Percentiles rank a stretch among this genome's conserved stretches.
Conservation (phyloP, 2,329 filamentous ascomycete species). For the Calonectria multiphialidica region DNA sequence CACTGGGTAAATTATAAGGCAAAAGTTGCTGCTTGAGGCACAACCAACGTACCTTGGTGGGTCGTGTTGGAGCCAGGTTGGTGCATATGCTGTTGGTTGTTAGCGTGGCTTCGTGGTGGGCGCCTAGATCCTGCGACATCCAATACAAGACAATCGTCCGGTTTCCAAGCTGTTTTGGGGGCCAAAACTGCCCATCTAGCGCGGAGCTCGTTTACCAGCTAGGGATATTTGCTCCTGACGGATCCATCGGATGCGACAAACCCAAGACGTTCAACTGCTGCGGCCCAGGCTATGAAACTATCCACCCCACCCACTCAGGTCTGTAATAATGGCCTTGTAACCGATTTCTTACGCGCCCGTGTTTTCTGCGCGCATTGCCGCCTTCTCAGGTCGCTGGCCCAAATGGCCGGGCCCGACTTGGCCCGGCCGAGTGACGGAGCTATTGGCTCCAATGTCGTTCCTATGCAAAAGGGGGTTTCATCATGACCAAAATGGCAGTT, state of each 20-base stretch:
- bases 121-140: not conserved
- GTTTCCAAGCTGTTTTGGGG: not conserved
- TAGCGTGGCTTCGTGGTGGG: not conserved
- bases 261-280: not conserved
- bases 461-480: no score
- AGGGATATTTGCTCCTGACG: not conserved
- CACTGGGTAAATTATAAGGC: not conserved
- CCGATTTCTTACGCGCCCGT: not conserved
- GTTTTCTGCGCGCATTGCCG: not conserved
- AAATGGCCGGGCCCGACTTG: not conserved
- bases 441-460: not conserved
- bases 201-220: not conserved
- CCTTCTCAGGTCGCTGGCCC: not conserved
- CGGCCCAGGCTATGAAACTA: not conserved
- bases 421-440: not conserved
- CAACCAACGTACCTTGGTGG: not conserved
- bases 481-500: no score
- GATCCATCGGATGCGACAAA: not conserved
- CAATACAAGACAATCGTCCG: constrained; percentile 1
- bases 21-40: not conserved
- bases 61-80: not conserved
- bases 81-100: constrained; percentile 16
- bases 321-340: not conserved
- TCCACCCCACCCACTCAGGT: not conserved
- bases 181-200: not conserved